These are phyloP conservation scores for Penicillium cinerascens DNA, from an alignment of 495 filamentous ascomycete genomes.

Conservation along the genomic window DNA sequence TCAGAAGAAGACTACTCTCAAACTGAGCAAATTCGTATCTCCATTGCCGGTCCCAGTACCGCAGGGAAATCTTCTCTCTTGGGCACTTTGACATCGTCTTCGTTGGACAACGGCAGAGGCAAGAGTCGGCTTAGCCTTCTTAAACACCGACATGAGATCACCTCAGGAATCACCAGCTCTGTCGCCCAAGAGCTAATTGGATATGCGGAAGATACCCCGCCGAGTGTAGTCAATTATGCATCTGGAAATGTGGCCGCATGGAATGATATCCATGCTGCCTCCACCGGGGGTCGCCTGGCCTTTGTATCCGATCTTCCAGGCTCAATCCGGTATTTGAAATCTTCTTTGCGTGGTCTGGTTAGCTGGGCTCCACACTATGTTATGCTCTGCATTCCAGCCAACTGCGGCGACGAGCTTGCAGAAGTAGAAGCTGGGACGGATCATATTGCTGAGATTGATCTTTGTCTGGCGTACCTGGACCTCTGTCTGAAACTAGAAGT, in stretches of 20 bases:
- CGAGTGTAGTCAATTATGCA: conserved; percentile 75
- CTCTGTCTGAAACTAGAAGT: conserved; percentile 76
- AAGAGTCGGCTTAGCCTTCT: conserved; percentile 82
- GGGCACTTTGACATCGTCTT: conserved; percentile 81
- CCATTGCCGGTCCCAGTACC: conserved; percentile 84
- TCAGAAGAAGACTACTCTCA: conserved; percentile 30
- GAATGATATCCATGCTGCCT: conserved; percentile 85
- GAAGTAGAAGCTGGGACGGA: conserved; percentile 50
- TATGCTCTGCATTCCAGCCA: conserved; percentile 80
- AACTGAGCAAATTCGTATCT: conserved; percentile 82
- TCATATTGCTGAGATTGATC: conserved; percentile 56
- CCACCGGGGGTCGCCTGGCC: conserved; percentile 70
- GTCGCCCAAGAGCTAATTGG: conserved; percentile 90
- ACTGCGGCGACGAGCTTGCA: conserved; percentile 54
- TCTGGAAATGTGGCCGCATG: conserved; percentile 84
- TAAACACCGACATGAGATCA: conserved; percentile 93
- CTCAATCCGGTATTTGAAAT: conserved; percentile 80
- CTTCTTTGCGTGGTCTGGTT: conserved; percentile 80
- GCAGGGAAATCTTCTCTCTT: conserved; percentile 91
- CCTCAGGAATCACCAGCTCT: conserved; percentile 86
- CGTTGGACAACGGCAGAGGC: conserved; percentile 87
- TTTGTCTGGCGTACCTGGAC: conserved; percentile 77
- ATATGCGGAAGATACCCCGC: conserved; percentile 47
- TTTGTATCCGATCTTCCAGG: conserved; percentile 90
- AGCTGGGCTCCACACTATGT: conserved; percentile 97